Conservation (phyloP, 2,329 filamentous ascomycete genomes). For the Scedosporium dehoogii region DNA sequence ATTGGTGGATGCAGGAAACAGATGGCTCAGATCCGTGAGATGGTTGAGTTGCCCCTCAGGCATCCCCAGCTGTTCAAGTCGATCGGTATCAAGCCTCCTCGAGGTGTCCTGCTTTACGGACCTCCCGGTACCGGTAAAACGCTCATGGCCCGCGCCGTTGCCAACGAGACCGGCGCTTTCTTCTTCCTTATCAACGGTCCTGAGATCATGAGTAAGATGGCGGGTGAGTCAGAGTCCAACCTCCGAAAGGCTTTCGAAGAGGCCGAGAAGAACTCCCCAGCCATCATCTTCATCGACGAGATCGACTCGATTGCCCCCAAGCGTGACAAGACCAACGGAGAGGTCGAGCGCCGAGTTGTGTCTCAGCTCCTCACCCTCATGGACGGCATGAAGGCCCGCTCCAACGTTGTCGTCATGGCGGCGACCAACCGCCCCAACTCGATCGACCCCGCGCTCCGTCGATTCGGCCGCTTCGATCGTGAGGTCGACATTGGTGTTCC, state of each 20-base stretch:
- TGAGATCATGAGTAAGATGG: slow-evolving; percentile 99
- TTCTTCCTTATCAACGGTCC: slow-evolving; percentile 99
- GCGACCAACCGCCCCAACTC: slow-evolving; percentile 98
- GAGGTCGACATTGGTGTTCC: slow-evolving; percentile 98
- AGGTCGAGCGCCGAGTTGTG: slow-evolving; percentile 96
- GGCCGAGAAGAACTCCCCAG: slow-evolving; percentile 97
- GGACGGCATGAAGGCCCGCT: slow-evolving; percentile 99
- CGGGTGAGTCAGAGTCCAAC: slow-evolving; percentile 97
- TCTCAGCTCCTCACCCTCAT: slow-evolving; percentile 95
- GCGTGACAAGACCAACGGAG: slow-evolving; percentile 99
- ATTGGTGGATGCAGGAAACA: slow-evolving; percentile 99
- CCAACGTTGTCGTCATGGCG: slow-evolving; percentile 98
- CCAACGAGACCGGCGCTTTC: slow-evolving; percentile 97
- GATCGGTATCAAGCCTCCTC: slow-evolving; percentile 98
- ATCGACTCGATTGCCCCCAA: slow-evolving; percentile 99
- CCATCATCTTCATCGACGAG: slow-evolving; percentile 99
- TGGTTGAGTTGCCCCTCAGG: slow-evolving; percentile 92
- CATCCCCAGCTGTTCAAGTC: slow-evolving; percentile 99
- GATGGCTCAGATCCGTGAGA: slow-evolving; percentile 98
- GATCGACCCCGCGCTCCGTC: slow-evolving; percentile 92
- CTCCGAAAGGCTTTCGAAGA: slow-evolving; percentile 98
- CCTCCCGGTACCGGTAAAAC: slow-evolving; percentile 99
- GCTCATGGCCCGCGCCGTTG: slow-evolving; percentile 94
- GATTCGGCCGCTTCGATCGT: slow-evolving; percentile 97
- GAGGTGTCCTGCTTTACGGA: slow-evolving; percentile 92